Evolutionary conservation across 306 rosid genomes (phyloP), one percentile per base, ranked within the genome.

Genomic region (Casuarina glauca): DNA sequence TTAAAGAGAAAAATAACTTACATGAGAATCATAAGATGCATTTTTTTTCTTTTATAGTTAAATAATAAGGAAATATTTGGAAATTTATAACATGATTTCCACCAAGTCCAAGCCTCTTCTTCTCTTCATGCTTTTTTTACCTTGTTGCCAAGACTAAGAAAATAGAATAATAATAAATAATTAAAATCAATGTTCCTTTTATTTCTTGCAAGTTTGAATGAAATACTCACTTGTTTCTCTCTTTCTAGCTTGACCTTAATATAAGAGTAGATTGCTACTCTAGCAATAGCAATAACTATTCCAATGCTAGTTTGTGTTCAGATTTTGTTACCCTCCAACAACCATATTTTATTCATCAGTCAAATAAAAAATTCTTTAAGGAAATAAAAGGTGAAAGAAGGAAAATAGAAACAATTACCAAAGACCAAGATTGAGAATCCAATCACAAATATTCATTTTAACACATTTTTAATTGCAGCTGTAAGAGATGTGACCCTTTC

Each of bases 241-340:
- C 92, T 97, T 83, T 94, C 98, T 68, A 94, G 57, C 84, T 64
- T 82, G 82, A 97, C 97, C 86, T 94, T 94, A 90, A 92, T 88
- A 26, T 26, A 26, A 26, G 32, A 26, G 32, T 26, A 26, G 32
- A 26, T 26, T 26, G 32, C 32, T 26, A 94, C 97, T 66, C 98
- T 96, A 36, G 96, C 97, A 80, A 94, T 94, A 49, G 98, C 98
- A 80, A 94, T 90, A 79, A 15, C 78, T 5, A 97, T 94, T 75
- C 98, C 97, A 5, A 94, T 87, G 42, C 96, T 97, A 84, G 98
- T 94, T 82, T 92, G 98, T 78, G 97, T 92, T 63, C 94, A 86
- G 78, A 94, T 94, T 91, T 85, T 94, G 92, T 94, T 94, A 20
- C 98, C 98, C 92, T 83, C 32, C 12, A 53, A 77, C 74, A 81